These are phyloP conservation scores for Moniliella sp. DNA, from an alignment of 1,284 basidiomycete genomes.

Conservation along the genomic window DNA sequence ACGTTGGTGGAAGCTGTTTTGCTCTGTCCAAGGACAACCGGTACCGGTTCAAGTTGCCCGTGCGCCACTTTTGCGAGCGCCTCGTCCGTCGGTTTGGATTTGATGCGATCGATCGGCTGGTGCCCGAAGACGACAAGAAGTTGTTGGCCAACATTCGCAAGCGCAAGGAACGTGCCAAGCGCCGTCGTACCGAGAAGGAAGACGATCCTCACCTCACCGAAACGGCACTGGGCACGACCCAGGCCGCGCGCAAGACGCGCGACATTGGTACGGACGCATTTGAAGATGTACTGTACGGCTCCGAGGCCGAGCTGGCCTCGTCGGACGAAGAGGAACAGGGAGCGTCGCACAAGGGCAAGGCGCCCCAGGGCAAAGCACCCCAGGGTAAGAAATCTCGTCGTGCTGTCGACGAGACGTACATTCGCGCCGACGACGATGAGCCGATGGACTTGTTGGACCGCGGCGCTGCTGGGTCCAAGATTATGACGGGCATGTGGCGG, in stretches of 20 bases:
- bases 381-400: constrained; percentile 1
- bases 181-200: constrained; percentile 25
- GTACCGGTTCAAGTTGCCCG: constrained; percentile 93
- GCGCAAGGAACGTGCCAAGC: constrained; percentile 69
- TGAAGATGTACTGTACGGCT: constrained; percentile 32
- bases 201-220: constrained; percentile 7
- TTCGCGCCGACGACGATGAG: constrained; percentile 72
- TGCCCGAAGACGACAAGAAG: constrained; percentile 50
- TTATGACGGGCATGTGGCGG: background rate
- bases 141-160: constrained; percentile 76
- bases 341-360: constrained; percentile 5
- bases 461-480: constrained; percentile 5
- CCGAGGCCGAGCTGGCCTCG: constrained; percentile 13
- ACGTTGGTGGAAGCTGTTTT: constrained; percentile 43
- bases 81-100: constrained; percentile 76
- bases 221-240: constrained; percentile 6
- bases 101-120: constrained; percentile 47
- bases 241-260: constrained; percentile 2
- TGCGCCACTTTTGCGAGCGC: constrained; percentile 86
- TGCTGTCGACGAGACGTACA: constrained; percentile 37
- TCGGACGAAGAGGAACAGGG: constrained; percentile 19
- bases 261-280: constrained; percentile 15
- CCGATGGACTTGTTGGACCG: constrained; percentile 86
- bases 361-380: constrained; percentile 6
- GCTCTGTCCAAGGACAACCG: constrained; percentile 90